Evolutionary conservation across 176 grass and related monocot genomes (phyloP), one percentile per base, ranked within the genome.

Genomic region (Rhynchospora breviuscula): DNA sequence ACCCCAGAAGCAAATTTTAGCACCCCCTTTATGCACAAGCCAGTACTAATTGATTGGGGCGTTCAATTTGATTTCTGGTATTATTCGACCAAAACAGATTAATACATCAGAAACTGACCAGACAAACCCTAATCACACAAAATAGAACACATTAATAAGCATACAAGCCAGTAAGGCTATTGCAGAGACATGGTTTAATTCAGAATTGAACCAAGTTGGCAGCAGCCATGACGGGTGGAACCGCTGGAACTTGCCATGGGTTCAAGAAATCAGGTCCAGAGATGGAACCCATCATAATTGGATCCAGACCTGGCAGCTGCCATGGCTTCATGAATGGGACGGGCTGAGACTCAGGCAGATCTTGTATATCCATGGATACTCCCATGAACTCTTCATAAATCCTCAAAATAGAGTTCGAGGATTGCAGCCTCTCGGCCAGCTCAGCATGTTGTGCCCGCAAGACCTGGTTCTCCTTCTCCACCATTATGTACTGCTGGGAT

Each of bases 401-500:
- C 62, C 62, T 67, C 68, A 82, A 67, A 67, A 82, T 53, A 5
- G 62, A 82, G 82, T 14, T 8, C 35, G 81, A 59, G 90, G 91
- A 81, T 88, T 85, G 21, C 85, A 93, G 88, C 71, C 91, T 3
- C 70, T 48, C 58, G 61, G 88, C 74, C 84, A 56, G 60, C 92
- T 93, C 89, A 72, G 48, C 70, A 86, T 87, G 69, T 49, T 60
- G 18, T 90, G 86, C 82, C 82, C 86, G 10, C 78, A 86, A 31
- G 88, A 88, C 83, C 1, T 74, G 81, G 83, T 99, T 99, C 65
- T 90, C 89, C 82, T 91, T 88, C 81, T 95, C 87, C 2, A 93
- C 46, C 60, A 87, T 64, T 10, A 79, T 17, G 86, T 87, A 86
- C 71, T 47, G 88, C 76, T 63, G 85, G 65, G 56, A 86, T 15